phyloP scores from a whole-genome alignment of 2,329 filamentous ascomycete genomes.

The Tolypocladium tundrense region DNA sequence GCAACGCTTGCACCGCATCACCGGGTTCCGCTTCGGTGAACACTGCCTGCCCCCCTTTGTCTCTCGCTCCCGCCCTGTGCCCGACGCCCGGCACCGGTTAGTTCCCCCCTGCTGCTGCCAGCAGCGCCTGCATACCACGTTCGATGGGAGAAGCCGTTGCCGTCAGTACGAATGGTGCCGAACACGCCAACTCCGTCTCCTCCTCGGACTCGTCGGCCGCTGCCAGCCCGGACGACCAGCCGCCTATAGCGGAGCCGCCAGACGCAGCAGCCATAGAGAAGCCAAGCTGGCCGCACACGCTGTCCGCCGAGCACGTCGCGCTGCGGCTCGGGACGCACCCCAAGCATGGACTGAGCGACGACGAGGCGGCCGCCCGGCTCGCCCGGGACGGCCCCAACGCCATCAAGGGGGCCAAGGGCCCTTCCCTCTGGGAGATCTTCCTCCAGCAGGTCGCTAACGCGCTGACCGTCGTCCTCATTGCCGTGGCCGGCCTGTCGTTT shows the following conservation, averaged over 20 bases:
- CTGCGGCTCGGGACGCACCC: conserved; percentile 29
- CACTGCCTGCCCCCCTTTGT: not conserved
- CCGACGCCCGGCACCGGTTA: not conserved
- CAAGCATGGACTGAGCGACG: conserved; percentile 50
- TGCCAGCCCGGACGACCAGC: conserved; percentile 25
- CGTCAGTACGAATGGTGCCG: conserved; percentile 29
- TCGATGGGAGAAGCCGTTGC: conserved; percentile 31
- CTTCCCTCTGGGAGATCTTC: conserved; percentile 67
- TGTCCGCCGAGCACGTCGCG: conserved; percentile 23
- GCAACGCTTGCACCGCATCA: too few relatives aligned
- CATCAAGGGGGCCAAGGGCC: conserved; percentile 59
- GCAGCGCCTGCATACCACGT: conserved; percentile 10
- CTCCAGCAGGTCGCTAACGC: conserved; percentile 69
- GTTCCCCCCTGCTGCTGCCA: conserved; percentile 1
- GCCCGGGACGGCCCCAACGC: conserved; percentile 58
- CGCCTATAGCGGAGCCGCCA: conserved; percentile 27
- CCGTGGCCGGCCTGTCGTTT: conserved; percentile 62
- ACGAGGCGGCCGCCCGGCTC: conserved; percentile 56
- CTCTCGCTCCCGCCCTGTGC: not conserved
- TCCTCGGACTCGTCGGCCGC: conserved; percentile 25
- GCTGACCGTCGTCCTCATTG: conserved; percentile 62
- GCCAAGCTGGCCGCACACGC: conserved; percentile 22
- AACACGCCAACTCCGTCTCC: conserved; percentile 25
- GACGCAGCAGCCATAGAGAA: conserved; percentile 25
- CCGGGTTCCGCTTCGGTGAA: not conserved